These are phyloP conservation scores for Xylariaceae sp. DNA, from an alignment of 2,329 filamentous ascomycete species.

Conservation along the genomic window DNA sequence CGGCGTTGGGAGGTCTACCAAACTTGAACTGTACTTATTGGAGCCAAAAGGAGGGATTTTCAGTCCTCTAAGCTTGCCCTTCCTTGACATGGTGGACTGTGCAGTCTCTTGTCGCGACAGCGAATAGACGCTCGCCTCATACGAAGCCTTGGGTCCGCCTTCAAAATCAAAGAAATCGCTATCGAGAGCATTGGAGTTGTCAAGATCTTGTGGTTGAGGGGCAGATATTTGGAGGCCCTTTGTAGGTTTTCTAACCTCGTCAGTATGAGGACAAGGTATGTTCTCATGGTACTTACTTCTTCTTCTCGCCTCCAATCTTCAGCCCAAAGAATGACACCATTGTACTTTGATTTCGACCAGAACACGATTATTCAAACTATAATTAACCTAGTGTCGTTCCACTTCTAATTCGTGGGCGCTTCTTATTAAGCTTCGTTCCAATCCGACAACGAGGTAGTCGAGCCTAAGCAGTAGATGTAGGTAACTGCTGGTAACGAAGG, in stretches of 20 bases:
- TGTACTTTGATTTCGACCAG: constrained; percentile 8
- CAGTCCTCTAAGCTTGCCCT: constrained; percentile 32
- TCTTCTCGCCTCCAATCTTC: constrained; percentile 59
- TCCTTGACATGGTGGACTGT: constrained; percentile 41
- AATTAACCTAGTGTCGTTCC: too few relatives aligned
- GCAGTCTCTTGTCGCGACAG: constrained; percentile 50
- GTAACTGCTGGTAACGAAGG: neutral
- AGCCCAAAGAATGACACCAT: constrained; percentile 68
- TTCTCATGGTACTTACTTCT: constrained; percentile 54
- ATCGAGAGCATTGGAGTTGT: constrained; percentile 15
- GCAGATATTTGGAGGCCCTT: constrained; percentile 41
- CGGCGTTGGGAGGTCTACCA: constrained; percentile 50
- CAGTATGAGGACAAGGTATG: constrained; percentile 23
- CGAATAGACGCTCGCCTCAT: constrained; percentile 26
- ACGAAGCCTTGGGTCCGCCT: constrained; percentile 11
- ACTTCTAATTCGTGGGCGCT: too few relatives aligned
- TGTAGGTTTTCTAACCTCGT: constrained; percentile 43
- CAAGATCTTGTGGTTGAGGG: constrained; percentile 29
- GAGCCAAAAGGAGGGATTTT: constrained; percentile 46
- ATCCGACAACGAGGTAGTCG: neutral
- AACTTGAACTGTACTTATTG: constrained; percentile 51
- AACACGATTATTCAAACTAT: neutral
- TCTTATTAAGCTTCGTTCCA: neutral
- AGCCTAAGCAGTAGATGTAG: neutral
- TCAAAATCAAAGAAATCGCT: constrained; percentile 26